Evolutionary conservation across 352 stramenopile genomes (phyloP).

Genomic region (Globisporangium iwayamae): DNA sequence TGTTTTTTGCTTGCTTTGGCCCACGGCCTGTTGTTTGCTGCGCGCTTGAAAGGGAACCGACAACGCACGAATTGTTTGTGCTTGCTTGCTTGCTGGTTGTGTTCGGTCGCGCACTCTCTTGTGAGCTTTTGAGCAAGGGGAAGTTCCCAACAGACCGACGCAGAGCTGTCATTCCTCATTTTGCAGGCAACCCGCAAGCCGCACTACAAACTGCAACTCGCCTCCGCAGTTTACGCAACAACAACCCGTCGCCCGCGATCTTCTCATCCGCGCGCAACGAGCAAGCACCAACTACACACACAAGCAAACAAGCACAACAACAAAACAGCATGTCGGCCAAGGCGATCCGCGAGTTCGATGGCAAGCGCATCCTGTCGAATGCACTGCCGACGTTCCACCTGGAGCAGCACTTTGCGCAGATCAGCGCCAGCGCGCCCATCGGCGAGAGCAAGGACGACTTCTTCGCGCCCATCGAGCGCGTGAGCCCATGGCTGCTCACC

Average conservation of each 20-base stretch:
- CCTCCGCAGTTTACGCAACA: constrained; percentile 3
- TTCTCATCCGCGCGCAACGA: constrained; percentile 5
- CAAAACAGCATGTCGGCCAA: constrained; percentile 89
- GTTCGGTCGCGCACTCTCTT: neutral
- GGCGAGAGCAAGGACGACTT: constrained; percentile 48
- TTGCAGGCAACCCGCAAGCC: constrained; percentile 6
- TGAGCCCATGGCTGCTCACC: constrained; percentile 81
- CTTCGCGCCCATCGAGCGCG: constrained; percentile 61
- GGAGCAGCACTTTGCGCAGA: constrained; percentile 72
- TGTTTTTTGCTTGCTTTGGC: neutral
- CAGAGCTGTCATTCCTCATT: constrained; percentile 13
- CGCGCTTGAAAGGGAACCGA: no score
- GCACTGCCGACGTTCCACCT: constrained; percentile 75
- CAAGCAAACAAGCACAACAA: constrained; percentile 9
- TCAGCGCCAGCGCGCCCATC: constrained; percentile 42
- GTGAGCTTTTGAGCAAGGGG: neutral
- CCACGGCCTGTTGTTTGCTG: neutral
- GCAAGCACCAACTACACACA: constrained; percentile 6
- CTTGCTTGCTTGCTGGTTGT: neutral
- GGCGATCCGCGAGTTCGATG: constrained; percentile 94
- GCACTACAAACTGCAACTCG: constrained; percentile 4
- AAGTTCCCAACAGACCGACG: neutral
- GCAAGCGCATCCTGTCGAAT: constrained; percentile 91
- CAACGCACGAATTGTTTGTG: neutral
- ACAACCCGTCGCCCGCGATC: constrained; percentile 3